Evolutionary conservation across 495 filamentous ascomycete species (phyloP).

Genomic region (Pseudomonodictys pantanalensis): DNA sequence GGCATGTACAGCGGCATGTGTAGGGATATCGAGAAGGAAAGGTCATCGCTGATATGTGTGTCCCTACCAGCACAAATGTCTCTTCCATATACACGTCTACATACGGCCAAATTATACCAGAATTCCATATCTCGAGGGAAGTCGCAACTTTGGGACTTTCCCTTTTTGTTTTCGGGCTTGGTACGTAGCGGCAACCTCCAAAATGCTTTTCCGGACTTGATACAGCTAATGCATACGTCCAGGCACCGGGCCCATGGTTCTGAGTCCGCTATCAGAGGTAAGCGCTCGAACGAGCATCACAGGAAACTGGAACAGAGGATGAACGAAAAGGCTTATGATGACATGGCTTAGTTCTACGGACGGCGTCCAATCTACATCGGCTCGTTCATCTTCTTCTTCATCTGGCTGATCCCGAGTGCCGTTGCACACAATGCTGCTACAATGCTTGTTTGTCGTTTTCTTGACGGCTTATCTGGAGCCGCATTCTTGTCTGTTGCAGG

Average conservation of each 20-base stretch:
- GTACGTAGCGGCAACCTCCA: slow-evolving; percentile 4
- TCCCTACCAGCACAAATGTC: slow-evolving; percentile 12
- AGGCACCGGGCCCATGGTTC: slow-evolving; percentile 13
- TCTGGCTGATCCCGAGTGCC: slow-evolving; percentile 85
- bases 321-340: neutral
- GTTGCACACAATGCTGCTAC: slow-evolving; percentile 79
- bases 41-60: slow-evolving; percentile 10
- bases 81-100: slow-evolving; percentile 15
- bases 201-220: slow-evolving; percentile 9
- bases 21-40: slow-evolving; percentile 3
- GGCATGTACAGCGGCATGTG: no score
- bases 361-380: slow-evolving; percentile 78
- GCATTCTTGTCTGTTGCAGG: slow-evolving; percentile 88
- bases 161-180: slow-evolving; percentile 14
- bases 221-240: slow-evolving; percentile 14
- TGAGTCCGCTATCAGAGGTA: slow-evolving; percentile 14
- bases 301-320: slow-evolving; percentile 12
- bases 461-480: slow-evolving; percentile 77
- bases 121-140: slow-evolving; percentile 12
- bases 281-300: slow-evolving; percentile 11
- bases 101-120: slow-evolving; percentile 14
- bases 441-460: slow-evolving; percentile 75
- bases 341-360: slow-evolving; percentile 69
- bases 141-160: slow-evolving; percentile 13
- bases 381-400: slow-evolving; percentile 72